Base-by-base conservation (phyloP, 2,329 filamentous ascomycete genomes). In the Pezicula radicicola region DNA sequence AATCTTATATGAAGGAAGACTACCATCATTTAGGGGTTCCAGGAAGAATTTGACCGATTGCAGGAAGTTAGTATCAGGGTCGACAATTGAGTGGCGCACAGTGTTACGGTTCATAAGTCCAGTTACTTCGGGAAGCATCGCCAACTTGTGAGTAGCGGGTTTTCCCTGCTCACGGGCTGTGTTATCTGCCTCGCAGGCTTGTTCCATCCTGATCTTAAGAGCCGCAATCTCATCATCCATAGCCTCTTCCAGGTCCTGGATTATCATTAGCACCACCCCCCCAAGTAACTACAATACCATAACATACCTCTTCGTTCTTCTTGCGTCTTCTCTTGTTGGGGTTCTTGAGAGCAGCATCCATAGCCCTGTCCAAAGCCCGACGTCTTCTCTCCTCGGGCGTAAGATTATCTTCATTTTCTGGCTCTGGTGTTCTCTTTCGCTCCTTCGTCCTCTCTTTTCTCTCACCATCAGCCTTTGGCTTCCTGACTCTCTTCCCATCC, bases 31-130 rank as follows among this genome's bases (percentile, higher is more conserved):
- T 43, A 97, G 80, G 1, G 94, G 94, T 68, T 99, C 94, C 19
- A 99, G 81, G 79, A 97, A 97, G 79, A 96, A 97, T 67, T 93
- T 91, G 65, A 99, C 91, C 13, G 92, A 89, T 71, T 96, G 91
- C 37, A 99, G 76, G 56, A 99, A 88, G 73, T 97, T 97, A 66
- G 88, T 95, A 66, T 99, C 94, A 0, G 93, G 93, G 60, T 97
- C 93, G 39, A 97, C 84, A 46, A 97, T 85, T 28, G 89, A 88
- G 60, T 90, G 80, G 65, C 89, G 89, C 27, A 93, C 83, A 49
- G 89, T 91, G 70, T 93, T 96, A 64, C 91, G 89, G 69, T 95
- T 97, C 54, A 99, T 80, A 18, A 97, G 79, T 41, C 85, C 84
- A 44, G 92, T 86, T 13, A 99, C 94, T 68, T 96, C 88, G 1